These are phyloP conservation scores for Xylariaceae sp. DNA, from an alignment of 2,329 filamentous ascomycete species.

Conservation along the genomic window DNA sequence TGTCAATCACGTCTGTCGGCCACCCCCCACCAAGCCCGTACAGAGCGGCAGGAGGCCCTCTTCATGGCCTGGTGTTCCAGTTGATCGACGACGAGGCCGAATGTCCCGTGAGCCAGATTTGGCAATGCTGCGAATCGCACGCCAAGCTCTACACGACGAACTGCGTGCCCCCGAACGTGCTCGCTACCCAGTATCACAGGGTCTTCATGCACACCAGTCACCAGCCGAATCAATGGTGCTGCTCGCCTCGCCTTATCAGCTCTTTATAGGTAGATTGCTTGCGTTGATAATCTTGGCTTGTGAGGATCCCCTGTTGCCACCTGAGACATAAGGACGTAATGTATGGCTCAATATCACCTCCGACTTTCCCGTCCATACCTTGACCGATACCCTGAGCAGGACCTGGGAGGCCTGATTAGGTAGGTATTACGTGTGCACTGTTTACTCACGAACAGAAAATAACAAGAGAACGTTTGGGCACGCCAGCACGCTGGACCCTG, in stretches of 20 bases:
- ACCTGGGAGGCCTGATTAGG: no score
- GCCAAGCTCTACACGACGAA: not conserved
- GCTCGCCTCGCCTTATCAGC: constrained; percentile 13
- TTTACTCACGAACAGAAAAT: no score
- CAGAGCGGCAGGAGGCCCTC: no score
- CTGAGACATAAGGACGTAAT: constrained; percentile 8
- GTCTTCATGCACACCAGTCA: constrained; percentile 7
- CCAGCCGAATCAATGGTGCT: constrained; percentile 11
- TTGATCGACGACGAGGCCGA: constrained; percentile 3
- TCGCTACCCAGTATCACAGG: not conserved
- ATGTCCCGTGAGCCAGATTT: not conserved
- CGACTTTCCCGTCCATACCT: no score
- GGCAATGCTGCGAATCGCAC: not conserved
- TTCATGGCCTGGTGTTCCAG: constrained; percentile 15
- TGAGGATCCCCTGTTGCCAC: constrained; percentile 7
- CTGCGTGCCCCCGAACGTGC: not conserved
- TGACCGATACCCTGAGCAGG: no score
- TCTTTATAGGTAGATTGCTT: not conserved
- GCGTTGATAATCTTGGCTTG: constrained; percentile 15
- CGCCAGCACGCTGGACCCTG: no score
- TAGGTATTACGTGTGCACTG: no score
- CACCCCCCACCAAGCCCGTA: no score
- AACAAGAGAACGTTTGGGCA: no score
- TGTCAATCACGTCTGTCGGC: not conserved
- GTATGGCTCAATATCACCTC: no score